Evolutionary conservation across 208 protist species (phyloP), one percentile per base, ranked within the genome.

Genomic region (Trypanosoma theileri): DNA sequence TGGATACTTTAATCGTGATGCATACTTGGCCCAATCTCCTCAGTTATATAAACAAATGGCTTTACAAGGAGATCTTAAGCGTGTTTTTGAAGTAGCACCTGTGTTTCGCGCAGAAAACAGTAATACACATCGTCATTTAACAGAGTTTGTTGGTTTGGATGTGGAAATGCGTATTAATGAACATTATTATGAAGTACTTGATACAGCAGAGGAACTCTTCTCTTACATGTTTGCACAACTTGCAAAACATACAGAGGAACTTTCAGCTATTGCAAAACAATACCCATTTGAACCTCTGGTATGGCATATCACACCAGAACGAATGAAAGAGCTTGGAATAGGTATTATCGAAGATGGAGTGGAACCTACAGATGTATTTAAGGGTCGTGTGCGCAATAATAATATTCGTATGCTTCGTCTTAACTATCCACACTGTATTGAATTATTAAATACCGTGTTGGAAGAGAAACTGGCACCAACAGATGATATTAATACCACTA

Each of bases 11-110:
- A 83, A 88, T 63, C 73, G 85, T 28, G 56, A 85, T 16, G 98
- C 98, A 7, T 99, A 91, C 82, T 86, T 99, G 0, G 99, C 99
- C 16, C 98, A 99, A 93, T 99, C 97, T 16, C 99, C 99, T 17
- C 99, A 99, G 90, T 91, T 99, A 41, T 99, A 99, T 93, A 99
- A 99, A 90, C 99, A 99, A 87, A 99, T 99, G 98, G 97, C 96
- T 19, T 88, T 99, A 8, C 82, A 88, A 73, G 93, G 93, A 35
- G 99, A 99, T 69, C 74, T 99, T 7, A 87, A 95, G 9, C 80
- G 91, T 52, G 94, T 98, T 22, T 98, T 98, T 76, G 97, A 98
- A 85, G 91, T 99, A 44, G 97, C 85, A 8, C 97, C 97, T 10
- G 98, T 99, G 21, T 99, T 99, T 84, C 92, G 99, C 65, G 98